Percentiles rank a stretch among this genome's conserved stretches.
phyloP scores from a whole-genome alignment of 78 protist genomes.

The Dictyostelium capitatum region DNA sequence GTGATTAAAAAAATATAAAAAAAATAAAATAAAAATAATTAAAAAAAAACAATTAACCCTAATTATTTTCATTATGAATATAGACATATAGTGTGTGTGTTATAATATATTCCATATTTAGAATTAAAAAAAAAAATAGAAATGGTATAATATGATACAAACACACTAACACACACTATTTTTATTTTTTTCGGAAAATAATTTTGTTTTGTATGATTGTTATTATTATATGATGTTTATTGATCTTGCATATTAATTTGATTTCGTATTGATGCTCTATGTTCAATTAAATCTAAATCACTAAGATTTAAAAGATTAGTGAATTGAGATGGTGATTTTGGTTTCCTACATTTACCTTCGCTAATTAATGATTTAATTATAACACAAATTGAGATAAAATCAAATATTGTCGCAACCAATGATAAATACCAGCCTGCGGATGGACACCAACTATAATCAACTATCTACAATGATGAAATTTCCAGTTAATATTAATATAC shows the following conservation, averaged over 20 bases:
- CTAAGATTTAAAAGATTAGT: background rate
- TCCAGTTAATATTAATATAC: too few relatives aligned
- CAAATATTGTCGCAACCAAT: background rate
- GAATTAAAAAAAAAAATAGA: too few relatives aligned
- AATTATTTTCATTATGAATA: too few relatives aligned
- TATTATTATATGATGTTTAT: background rate
- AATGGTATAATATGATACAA: too few relatives aligned
- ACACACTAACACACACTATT: too few relatives aligned
- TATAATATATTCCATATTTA: too few relatives aligned
- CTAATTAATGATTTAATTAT: background rate
- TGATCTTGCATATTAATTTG: too few relatives aligned
- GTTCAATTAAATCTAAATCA: background rate
- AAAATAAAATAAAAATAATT: too few relatives aligned
- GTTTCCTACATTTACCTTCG: background rate
- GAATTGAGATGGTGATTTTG: conserved; percentile 1
- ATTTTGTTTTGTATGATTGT: background rate
- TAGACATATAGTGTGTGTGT: too few relatives aligned
- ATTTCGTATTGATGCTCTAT: background rate
- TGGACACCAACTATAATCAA: background rate
- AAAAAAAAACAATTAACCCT: too few relatives aligned
- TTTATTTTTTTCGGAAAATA: too few relatives aligned
- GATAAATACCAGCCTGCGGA: background rate
- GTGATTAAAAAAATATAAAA: too few relatives aligned
- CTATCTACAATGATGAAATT: background rate
- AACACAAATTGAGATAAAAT: background rate